Conservation (phyloP, 2,329 filamentous ascomycete species). For the Anthostomella pinea region DNA sequence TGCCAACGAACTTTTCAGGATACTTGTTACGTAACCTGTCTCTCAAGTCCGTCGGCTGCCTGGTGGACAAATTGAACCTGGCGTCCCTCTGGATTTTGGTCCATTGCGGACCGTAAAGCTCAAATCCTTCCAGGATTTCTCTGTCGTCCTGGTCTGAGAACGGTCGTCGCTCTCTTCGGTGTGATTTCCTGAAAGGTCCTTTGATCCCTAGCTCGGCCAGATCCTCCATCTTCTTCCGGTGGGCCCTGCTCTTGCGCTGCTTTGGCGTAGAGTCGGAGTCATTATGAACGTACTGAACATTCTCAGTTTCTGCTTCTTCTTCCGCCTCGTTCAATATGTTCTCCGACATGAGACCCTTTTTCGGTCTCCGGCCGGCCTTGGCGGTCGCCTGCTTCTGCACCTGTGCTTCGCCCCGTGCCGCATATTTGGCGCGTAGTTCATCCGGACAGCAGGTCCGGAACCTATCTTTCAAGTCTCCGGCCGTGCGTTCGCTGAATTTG, state of each 20-base stretch:
- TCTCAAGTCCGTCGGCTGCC: constrained; percentile 61
- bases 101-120: constrained; percentile 61
- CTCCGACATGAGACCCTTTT: constrained; percentile 51
- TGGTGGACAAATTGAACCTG: constrained; percentile 53
- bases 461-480: constrained; percentile 63
- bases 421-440: constrained; percentile 48
- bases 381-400: constrained; percentile 20
- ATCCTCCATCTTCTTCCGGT: constrained; percentile 55
- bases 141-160: constrained; percentile 63
- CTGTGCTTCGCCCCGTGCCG: constrained; percentile 29
- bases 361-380: constrained; percentile 36
- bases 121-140: constrained; percentile 59
- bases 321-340: constrained; percentile 53
- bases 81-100: constrained; percentile 62
- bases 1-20: constrained; percentile 53
- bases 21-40: constrained; percentile 65
- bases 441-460: constrained; percentile 65
- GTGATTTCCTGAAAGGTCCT: constrained; percentile 60
- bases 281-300: constrained; percentile 23
- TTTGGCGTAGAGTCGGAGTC: constrained; percentile 38
- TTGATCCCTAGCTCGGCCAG: constrained; percentile 57
- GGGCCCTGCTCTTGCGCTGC: constrained; percentile 50
- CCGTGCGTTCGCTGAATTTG: constrained; percentile 58
- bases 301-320: constrained; percentile 30
- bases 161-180: constrained; percentile 56